Conservation (phyloP, 2,329 filamentous ascomycete genomes). For the Paracoccidioides lutzii region DNA sequence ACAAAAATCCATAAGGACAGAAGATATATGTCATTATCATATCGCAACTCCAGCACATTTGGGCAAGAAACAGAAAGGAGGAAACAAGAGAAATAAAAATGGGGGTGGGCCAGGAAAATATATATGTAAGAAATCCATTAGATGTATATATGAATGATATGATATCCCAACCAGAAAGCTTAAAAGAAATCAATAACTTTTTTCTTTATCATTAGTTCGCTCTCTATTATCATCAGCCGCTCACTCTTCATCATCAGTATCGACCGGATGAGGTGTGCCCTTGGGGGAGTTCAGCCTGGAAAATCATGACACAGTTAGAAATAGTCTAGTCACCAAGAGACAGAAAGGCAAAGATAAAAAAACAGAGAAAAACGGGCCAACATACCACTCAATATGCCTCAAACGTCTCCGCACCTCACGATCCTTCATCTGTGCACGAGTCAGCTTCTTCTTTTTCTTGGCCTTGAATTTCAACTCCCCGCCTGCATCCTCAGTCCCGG, state of each 20-base stretch:
- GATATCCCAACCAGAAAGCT: neutral
- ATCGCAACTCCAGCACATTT: neutral
- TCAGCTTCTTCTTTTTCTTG: slow-evolving; percentile 98
- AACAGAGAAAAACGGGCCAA: slow-evolving; percentile 29
- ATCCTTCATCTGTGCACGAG: slow-evolving; percentile 91
- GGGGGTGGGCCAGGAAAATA: neutral
- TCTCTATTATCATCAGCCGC: neutral
- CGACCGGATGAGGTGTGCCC: slow-evolving; percentile 63
- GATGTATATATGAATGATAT: neutral
- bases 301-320: neutral
- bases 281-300: slow-evolving; percentile 75
- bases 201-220: neutral
- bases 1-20: neutral
- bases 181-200: slow-evolving; percentile 5
- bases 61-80: neutral
- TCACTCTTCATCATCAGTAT: slow-evolving; percentile 61
- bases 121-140: neutral
- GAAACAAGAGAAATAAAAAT: neutral
- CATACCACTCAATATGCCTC: slow-evolving; percentile 57
- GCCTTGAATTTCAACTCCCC: slow-evolving; percentile 67
- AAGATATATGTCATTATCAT: neutral
- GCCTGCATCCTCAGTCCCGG: slow-evolving; percentile 66
- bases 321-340: slow-evolving; percentile 6
- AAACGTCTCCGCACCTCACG: slow-evolving; percentile 73
- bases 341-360: neutral